These are phyloP conservation scores for Cotoneaster glaucophyllus DNA, from an alignment of 306 rosid species.

Conservation along the genomic window DNA sequence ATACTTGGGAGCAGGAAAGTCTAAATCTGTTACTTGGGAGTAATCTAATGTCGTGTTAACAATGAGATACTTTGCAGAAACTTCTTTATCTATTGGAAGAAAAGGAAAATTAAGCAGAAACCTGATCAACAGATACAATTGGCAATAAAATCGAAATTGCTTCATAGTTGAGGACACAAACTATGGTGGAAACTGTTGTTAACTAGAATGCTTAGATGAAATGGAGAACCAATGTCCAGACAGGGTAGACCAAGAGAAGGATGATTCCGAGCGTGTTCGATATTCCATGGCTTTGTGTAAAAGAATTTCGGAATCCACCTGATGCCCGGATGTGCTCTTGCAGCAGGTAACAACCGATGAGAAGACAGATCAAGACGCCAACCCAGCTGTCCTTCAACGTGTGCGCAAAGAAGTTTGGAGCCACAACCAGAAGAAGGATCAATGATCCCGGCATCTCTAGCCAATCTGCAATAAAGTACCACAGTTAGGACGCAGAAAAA, in stretches of 20 bases:
- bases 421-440: constrained; percentile 69
- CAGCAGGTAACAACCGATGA: constrained; percentile 69
- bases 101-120: too few relatives aligned
- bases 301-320: constrained; percentile 84
- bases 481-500: not conserved
- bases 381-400: constrained; percentile 54
- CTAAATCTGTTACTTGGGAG: too few relatives aligned
- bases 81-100: too few relatives aligned
- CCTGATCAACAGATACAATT: too few relatives aligned
- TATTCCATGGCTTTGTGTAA: constrained; percentile 73
- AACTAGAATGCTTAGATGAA: constrained; percentile 22
- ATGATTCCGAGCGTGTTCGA: constrained; percentile 80
- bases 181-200: not conserved
- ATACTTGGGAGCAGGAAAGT: not conserved
- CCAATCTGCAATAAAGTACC: constrained; percentile 46
- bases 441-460: constrained; percentile 79
- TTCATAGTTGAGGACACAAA: not conserved
- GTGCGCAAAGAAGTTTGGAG: constrained; percentile 57
- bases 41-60: too few relatives aligned
- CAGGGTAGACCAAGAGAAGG: constrained; percentile 61
- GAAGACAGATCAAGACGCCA: constrained; percentile 50
- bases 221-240: constrained; percentile 54
- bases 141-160: not conserved
- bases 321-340: constrained; percentile 90
- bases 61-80: too few relatives aligned